Evolutionary conservation across 2,329 filamentous ascomycete genomes (phyloP).

Genomic region (Aspergillus quadricinctus): DNA sequence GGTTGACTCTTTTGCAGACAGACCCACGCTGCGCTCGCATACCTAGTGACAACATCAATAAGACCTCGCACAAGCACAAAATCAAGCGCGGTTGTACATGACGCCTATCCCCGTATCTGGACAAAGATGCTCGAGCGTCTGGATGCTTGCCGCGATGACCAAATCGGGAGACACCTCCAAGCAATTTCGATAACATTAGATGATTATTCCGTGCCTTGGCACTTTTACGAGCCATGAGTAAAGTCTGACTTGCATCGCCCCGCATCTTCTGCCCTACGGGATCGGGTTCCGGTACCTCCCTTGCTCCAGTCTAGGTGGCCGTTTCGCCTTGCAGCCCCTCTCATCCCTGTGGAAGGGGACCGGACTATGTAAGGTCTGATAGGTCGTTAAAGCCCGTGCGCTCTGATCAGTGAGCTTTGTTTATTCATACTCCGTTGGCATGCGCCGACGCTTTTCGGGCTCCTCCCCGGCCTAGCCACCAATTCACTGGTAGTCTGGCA

Average conservation of each 20-base stretch:
- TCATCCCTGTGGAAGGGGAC: slow-evolving; percentile 33
- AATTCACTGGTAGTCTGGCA: slow-evolving; percentile 9
- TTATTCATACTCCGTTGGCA: slow-evolving; percentile 36
- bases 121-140: neutral
- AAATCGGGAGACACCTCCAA: neutral
- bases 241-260: neutral
- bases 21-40: neutral
- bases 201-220: neutral
- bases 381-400: slow-evolving; percentile 33
- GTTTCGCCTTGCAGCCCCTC: slow-evolving; percentile 22
- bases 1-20: neutral
- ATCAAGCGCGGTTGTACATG: neutral
- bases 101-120: neutral
- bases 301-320: slow-evolving; percentile 29
- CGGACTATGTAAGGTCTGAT: slow-evolving; percentile 38
- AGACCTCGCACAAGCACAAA: neutral
- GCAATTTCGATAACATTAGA: neutral
- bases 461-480: slow-evolving; percentile 28
- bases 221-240: neutral
- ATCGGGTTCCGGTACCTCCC: slow-evolving; percentile 17
- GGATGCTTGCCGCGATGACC: neutral
- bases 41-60: neutral
- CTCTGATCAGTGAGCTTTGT: slow-evolving; percentile 29
- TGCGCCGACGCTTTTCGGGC: slow-evolving; percentile 22
- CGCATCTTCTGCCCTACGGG: slow-evolving; percentile 10